These are phyloP conservation scores for Termitomyces sp. DNA, from an alignment of 768 basidiomycete species.

Conservation along the genomic window DNA sequence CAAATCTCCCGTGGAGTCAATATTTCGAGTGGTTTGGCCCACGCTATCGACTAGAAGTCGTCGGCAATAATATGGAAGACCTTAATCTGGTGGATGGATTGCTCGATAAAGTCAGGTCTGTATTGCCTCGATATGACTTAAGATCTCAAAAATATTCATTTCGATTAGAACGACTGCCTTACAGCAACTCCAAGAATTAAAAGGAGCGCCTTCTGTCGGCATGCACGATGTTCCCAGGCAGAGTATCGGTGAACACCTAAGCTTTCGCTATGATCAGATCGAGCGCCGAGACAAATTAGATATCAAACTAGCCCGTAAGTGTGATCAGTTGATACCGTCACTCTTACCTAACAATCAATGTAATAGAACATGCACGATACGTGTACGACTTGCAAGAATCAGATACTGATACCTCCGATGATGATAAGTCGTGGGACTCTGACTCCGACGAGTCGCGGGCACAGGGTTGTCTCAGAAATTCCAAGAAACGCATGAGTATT, in stretches of 20 bases:
- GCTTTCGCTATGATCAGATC: constrained; percentile 44
- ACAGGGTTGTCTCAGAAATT: constrained; percentile 16
- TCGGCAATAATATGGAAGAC: constrained; percentile 92
- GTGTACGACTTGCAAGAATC: constrained; percentile 55
- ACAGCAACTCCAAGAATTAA: constrained; percentile 37
- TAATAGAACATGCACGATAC: constrained; percentile 58
- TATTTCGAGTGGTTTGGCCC: constrained; percentile 99
- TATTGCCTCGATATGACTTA: constrained; percentile 4
- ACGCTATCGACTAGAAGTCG: constrained; percentile 87
- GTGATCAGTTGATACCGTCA: constrained; percentile 18
- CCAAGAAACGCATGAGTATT: constrained; percentile 62
- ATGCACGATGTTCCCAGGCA: constrained; percentile 81
- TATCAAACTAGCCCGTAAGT: constrained; percentile 65
- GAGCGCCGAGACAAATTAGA: constrained; percentile 58
- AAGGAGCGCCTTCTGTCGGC: constrained; percentile 75
- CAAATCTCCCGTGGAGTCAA: constrained; percentile 77
- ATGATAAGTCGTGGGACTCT: constrained; percentile 40
- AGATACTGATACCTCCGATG: constrained; percentile 43
- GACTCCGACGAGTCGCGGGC: constrained; percentile 31
- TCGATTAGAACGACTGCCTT: constrained; percentile 28
- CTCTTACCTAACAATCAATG: neutral
- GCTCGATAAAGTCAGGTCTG: constrained; percentile 73
- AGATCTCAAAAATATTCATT: neutral
- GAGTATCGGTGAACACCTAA: constrained; percentile 57
- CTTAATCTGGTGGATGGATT: constrained; percentile 78